Conservation (phyloP, 1,139 yeast species). For the Sugiyamaella pinicola region DNA sequence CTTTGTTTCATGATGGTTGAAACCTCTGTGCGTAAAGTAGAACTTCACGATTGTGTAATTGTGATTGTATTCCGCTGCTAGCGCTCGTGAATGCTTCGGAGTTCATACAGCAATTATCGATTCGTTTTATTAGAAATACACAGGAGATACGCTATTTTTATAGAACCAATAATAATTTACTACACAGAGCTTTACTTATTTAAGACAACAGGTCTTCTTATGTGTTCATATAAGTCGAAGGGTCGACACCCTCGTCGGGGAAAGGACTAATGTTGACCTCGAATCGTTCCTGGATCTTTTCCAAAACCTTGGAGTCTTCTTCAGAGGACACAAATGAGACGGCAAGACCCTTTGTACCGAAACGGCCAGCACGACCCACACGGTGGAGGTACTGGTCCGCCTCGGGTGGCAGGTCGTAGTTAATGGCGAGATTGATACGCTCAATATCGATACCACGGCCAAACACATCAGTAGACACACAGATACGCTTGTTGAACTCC, state of each 20-base stretch:
- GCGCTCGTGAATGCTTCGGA: too few relatives aligned
- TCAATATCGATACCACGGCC: slow-evolving; percentile 99
- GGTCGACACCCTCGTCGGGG: slow-evolving; percentile 98
- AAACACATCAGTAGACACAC: slow-evolving; percentile 97
- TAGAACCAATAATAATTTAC: neutral
- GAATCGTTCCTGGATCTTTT: slow-evolving; percentile 93
- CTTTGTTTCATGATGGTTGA: too few relatives aligned
- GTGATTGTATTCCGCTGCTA: too few relatives aligned
- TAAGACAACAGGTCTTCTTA: too few relatives aligned
- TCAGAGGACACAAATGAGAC: slow-evolving; percentile 83
- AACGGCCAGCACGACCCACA: slow-evolving; percentile 99
- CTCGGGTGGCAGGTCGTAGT: slow-evolving; percentile 80
- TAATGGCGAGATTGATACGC: slow-evolving; percentile 96
- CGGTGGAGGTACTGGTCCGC: slow-evolving; percentile 98
- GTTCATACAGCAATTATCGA: too few relatives aligned
- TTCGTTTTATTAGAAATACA: too few relatives aligned
- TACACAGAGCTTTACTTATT: neutral
- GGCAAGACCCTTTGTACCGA: slow-evolving; percentile 98
- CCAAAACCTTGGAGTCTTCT: slow-evolving; percentile 88
- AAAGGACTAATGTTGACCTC: slow-evolving; percentile 92
- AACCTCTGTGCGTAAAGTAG: too few relatives aligned
- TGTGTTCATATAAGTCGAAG: slow-evolving; percentile 97
- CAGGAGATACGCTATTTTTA: too few relatives aligned
- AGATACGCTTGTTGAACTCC: slow-evolving; percentile 97
- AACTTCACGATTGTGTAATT: too few relatives aligned